Evolutionary conservation across 202 grass and related monocot species (phyloP).

Genomic region (Hordeum pubiflorum): DNA sequence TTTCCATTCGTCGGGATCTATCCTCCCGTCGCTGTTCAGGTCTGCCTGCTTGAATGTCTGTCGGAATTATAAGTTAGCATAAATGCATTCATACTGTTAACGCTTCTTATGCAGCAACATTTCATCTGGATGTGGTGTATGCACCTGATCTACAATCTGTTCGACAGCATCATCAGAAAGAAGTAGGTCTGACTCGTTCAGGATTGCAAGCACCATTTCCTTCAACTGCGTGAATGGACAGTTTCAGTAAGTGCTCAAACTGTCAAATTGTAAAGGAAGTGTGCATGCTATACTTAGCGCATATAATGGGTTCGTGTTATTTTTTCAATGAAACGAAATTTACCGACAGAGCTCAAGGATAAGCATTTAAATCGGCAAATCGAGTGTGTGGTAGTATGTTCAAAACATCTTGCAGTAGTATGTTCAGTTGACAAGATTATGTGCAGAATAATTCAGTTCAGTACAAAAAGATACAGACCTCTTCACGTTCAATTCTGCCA

Average conservation of each 20-base stretch:
- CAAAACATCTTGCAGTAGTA: not conserved
- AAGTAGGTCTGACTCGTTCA: conserved; percentile 60
- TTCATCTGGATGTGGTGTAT: not conserved
- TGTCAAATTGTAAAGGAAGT: not conserved
- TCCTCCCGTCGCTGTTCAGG: conserved; percentile 53
- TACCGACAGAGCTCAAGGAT: not conserved
- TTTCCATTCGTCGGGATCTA: conserved; percentile 73
- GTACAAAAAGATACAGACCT: conserved; percentile 29
- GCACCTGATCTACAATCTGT: conserved; percentile 69
- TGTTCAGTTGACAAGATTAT: not conserved
- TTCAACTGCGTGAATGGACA: conserved; percentile 44
- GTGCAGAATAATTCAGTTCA: not conserved
- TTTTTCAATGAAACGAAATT: not conserved
- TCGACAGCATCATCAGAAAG: conserved; percentile 74
- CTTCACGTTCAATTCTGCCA: conserved; percentile 64
- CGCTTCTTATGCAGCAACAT: not conserved
- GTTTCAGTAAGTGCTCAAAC: not conserved
- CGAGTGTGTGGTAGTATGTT: not conserved
- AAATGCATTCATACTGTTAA: not conserved
- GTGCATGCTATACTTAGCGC: not conserved
- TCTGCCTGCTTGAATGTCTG: conserved; percentile 76
- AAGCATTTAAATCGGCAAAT: not conserved
- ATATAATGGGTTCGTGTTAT: not conserved
- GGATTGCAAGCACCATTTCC: conserved; percentile 84
- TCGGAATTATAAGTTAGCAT: not conserved